Evolutionary conservation across 169 alveolate species (phyloP).

Genomic region (Plasmodium gonderi): DNA sequence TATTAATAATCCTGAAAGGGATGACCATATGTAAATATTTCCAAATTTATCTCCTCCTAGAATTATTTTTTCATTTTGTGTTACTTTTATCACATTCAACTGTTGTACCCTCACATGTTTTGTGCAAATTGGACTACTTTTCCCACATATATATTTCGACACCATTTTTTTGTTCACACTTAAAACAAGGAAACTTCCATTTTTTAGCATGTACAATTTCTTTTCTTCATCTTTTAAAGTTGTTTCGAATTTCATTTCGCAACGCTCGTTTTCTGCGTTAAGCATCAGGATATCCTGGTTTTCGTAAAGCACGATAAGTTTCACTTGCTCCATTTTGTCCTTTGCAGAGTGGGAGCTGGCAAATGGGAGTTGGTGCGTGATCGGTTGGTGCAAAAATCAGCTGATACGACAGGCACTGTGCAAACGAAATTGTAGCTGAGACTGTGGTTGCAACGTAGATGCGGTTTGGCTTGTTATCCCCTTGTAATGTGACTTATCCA

Average conservation of each 20-base stretch:
- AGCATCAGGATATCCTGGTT: conserved; percentile 48
- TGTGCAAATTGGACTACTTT: conserved; percentile 30
- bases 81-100: conserved; percentile 44
- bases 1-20: conserved; percentile 54
- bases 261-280: conserved; percentile 60
- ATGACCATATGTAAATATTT: conserved; percentile 49
- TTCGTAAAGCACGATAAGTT: conserved; percentile 37
- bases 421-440: too few relatives aligned
- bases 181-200: conserved; percentile 58
- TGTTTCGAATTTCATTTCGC: conserved; percentile 53
- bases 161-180: conserved; percentile 42
- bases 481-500: too few relatives aligned
- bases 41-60: conserved; percentile 74
- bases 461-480: too few relatives aligned
- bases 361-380: too few relatives aligned
- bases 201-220: conserved; percentile 35
- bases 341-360: background rate
- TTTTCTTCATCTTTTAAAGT: conserved; percentile 61
- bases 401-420: too few relatives aligned
- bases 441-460: too few relatives aligned
- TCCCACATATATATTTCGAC: conserved; percentile 29
- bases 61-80: conserved; percentile 53
- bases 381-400: too few relatives aligned
- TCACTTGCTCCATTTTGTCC: conserved; percentile 47
- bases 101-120: conserved; percentile 47